These are phyloP conservation scores for Nakazawaea ernobii DNA, from an alignment of 805 yeast genomes.

Conservation along the genomic window DNA sequence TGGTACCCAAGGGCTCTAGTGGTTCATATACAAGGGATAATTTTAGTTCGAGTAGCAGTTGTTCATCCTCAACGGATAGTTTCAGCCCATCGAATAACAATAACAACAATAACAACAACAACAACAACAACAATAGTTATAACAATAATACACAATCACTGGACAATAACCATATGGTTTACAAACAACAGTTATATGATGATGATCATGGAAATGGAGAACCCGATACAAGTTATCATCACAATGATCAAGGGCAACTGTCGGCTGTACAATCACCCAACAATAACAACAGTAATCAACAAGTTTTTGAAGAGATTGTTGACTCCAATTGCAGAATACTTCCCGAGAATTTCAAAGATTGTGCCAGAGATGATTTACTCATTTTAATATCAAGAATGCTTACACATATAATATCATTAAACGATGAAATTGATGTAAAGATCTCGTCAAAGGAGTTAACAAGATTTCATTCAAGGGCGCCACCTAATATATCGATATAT, in stretches of 20 bases:
- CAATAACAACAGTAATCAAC: background rate
- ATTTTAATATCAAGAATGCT: slow-evolving; percentile 75
- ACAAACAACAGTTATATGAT: no score
- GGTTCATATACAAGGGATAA: background rate
- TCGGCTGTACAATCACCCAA: background rate
- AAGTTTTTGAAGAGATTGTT: background rate
- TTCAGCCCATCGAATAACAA: background rate
- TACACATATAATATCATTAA: slow-evolving; percentile 63
- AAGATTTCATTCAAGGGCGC: slow-evolving; percentile 88
- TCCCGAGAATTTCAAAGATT: slow-evolving; percentile 53
- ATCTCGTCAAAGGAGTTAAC: slow-evolving; percentile 49
- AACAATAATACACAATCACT: background rate
- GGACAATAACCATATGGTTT: no score
- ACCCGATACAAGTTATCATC: background rate
- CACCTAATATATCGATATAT: slow-evolving; percentile 79
- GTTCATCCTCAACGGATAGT: background rate
- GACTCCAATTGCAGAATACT: slow-evolving; percentile 17
- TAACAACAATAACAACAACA: background rate
- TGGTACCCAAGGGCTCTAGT: slow-evolving; percentile 2
- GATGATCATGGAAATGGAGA: background rate
- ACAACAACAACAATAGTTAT: background rate
- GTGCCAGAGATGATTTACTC: slow-evolving; percentile 67
- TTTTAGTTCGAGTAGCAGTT: background rate
- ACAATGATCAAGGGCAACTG: background rate
- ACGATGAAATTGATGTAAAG: slow-evolving; percentile 43